A percentile compares a stretch with the other conserved stretches of the same genome.
Evolutionary conservation across 2,329 filamentous ascomycete species (phyloP).

Genomic region (Colletotrichum sp.): DNA sequence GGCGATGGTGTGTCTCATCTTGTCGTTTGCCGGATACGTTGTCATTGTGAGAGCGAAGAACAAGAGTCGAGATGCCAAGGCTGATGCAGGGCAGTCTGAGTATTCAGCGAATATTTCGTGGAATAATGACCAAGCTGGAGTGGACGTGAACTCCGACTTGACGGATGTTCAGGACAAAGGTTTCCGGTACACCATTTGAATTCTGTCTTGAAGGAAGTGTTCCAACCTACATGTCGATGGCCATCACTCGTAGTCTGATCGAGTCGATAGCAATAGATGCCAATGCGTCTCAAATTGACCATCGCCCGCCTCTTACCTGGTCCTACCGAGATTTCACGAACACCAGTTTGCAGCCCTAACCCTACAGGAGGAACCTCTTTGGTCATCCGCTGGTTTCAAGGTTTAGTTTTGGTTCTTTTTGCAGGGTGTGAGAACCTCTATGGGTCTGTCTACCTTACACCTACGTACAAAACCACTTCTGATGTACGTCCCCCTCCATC

Average conservation of each 20-base stretch:
- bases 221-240: neutral
- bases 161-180: slow-evolving; percentile 27
- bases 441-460: neutral
- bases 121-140: neutral
- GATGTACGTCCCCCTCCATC: neutral
- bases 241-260: neutral
- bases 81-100: neutral
- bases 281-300: neutral
- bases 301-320: neutral
- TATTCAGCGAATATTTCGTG: neutral
- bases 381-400: neutral
- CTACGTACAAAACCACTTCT: neutral
- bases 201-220: neutral
- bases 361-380: neutral
- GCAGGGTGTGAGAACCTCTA: neutral
- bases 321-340: neutral
- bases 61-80: neutral
- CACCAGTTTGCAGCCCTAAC: neutral
- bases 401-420: neutral
- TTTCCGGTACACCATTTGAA: slow-evolving; percentile 25
- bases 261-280: neutral
- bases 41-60: neutral
- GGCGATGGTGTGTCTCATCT: slow-evolving; percentile 20
- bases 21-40: neutral
- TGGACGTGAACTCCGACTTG: slow-evolving; percentile 22